Evolutionary conservation across 2,329 filamentous ascomycete genomes (phyloP).

Genomic region (Zasmidium angulare): DNA sequence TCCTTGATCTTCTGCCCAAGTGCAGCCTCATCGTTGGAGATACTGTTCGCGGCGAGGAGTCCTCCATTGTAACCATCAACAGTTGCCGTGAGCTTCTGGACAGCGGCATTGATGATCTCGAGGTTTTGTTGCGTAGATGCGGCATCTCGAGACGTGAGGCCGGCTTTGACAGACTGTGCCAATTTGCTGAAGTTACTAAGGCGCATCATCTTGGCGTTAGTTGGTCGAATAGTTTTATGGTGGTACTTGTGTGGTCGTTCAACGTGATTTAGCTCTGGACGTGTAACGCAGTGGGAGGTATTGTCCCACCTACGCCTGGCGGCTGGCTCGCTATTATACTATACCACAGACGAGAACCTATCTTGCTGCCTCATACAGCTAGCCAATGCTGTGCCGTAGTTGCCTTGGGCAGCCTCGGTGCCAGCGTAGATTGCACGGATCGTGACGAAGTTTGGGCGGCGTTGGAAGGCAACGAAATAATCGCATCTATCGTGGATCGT

Average conservation of each 20-base stretch:
- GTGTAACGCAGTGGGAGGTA: too few species aligned
- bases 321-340: neutral
- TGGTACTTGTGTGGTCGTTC: neutral
- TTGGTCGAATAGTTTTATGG: neutral
- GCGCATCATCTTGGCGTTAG: slow-evolving; percentile 16
- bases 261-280: too few species aligned
- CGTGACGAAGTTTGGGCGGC: neutral
- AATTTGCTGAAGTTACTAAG: slow-evolving; percentile 22
- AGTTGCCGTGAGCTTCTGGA: slow-evolving; percentile 17
- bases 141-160: slow-evolving; percentile 18
- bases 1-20: slow-evolving; percentile 23
- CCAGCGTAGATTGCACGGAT: neutral
- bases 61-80: slow-evolving; percentile 19
- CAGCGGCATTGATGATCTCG: slow-evolving; percentile 20
- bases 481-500: neutral
- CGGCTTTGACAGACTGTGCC: slow-evolving; percentile 22
- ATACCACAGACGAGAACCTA: neutral
- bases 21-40: slow-evolving; percentile 23
- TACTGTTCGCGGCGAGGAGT: slow-evolving; percentile 23
- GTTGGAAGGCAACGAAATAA: neutral
- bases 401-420: neutral
- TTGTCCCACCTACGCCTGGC: too few species aligned
- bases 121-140: slow-evolving; percentile 21
- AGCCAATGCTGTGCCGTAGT: neutral
- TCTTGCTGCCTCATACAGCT: neutral